A percentile compares a stretch with the other conserved stretches of the same genome.
These are phyloP conservation scores for Teratosphaeriaceae sp. DNA, from an alignment of 2,329 filamentous ascomycete species.

Conservation along the genomic window DNA sequence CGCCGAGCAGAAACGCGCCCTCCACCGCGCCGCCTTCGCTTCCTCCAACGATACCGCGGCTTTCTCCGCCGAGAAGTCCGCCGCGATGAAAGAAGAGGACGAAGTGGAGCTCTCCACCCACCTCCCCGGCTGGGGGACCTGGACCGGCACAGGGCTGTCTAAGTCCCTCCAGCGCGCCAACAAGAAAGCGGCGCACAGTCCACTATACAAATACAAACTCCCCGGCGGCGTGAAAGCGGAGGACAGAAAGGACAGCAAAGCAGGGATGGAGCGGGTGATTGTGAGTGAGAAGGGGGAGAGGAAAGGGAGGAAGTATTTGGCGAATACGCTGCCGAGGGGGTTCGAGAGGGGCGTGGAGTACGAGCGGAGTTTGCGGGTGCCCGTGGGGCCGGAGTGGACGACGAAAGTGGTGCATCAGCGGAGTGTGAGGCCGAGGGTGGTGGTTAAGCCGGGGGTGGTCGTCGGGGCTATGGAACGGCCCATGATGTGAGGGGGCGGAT, in stretches of 20 bases:
- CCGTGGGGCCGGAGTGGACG: slow-evolving; percentile 88
- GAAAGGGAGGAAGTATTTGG: slow-evolving; percentile 88
- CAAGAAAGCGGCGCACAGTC: slow-evolving; percentile 41
- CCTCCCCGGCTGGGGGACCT: slow-evolving; percentile 87
- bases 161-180: slow-evolving; percentile 61
- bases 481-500: slow-evolving; percentile 41
- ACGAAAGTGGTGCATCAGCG: slow-evolving; percentile 95
- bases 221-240: slow-evolving; percentile 65
- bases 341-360: slow-evolving; percentile 87
- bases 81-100: slow-evolving; percentile 66
- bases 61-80: slow-evolving; percentile 74
- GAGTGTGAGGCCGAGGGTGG: slow-evolving; percentile 77
- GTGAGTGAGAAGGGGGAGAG: slow-evolving; percentile 86
- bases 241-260: slow-evolving; percentile 64
- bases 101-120: slow-evolving; percentile 76
- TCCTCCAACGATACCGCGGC: slow-evolving; percentile 76
- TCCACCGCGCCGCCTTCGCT: slow-evolving; percentile 75
- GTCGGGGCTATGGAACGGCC: slow-evolving; percentile 85
- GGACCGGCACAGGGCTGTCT: slow-evolving; percentile 78
- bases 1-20: slow-evolving; percentile 53
- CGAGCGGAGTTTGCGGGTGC: slow-evolving; percentile 77
- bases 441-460: slow-evolving; percentile 77
- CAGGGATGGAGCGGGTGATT: slow-evolving; percentile 66
- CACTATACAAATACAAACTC: slow-evolving; percentile 52
- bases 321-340: slow-evolving; percentile 75